Conservation (phyloP, 345 rosid genomes). For the Pelargonium nanum region DNA sequence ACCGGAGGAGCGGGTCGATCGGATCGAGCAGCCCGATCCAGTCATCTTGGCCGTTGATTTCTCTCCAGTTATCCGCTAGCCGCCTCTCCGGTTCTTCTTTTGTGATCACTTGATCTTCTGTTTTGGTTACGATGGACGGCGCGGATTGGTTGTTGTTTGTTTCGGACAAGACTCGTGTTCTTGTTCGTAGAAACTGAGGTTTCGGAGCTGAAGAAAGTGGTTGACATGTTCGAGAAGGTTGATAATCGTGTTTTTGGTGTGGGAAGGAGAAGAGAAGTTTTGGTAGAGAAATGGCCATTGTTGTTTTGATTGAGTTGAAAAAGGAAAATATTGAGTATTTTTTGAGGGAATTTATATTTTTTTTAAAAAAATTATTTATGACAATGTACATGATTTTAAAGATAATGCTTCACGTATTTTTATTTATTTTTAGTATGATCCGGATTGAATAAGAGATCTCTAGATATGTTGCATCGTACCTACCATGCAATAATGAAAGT, state of each 20-base stretch:
- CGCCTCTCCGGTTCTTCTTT: background rate
- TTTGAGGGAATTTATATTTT: too few relatives aligned
- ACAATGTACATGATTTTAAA: too few relatives aligned
- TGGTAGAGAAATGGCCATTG: background rate
- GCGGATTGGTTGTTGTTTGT: background rate
- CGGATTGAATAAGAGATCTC: too few relatives aligned
- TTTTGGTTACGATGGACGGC: background rate
- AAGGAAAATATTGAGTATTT: too few relatives aligned
- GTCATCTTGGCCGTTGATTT: conserved; percentile 5
- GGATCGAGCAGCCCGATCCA: conserved; percentile 12
- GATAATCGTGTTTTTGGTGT: background rate
- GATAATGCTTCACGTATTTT: too few relatives aligned
- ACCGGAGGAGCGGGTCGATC: conserved; percentile 1
- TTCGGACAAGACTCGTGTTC: background rate
- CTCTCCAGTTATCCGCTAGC: conserved; percentile 5
- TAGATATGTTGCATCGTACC: too few relatives aligned
- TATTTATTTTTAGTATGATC: too few relatives aligned
- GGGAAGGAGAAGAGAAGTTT: background rate
- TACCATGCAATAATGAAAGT: too few relatives aligned
- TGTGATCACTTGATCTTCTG: background rate
- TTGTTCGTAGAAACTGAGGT: background rate
- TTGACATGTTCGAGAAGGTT: too few relatives aligned
- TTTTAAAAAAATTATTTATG: too few relatives aligned
- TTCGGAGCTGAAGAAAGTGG: background rate
- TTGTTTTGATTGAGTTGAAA: too few relatives aligned